These are phyloP conservation scores for Cenchrus americanus DNA, from an alignment of 176 grass and related monocot genomes.

Conservation along the genomic window DNA sequence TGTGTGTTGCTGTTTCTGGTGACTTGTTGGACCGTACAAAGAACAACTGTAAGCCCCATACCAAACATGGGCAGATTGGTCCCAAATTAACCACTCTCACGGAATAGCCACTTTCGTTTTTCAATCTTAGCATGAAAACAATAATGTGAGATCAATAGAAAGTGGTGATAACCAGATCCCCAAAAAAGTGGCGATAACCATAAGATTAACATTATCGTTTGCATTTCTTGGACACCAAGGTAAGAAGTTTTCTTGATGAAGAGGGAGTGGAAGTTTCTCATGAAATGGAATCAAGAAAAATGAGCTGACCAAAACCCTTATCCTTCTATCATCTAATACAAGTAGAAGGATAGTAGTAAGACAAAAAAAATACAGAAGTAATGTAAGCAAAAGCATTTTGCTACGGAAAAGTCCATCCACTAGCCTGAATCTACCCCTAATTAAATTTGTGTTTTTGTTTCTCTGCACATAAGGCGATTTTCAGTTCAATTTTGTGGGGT, in stretches of 20 bases:
- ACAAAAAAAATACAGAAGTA: background rate
- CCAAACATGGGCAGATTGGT: background rate
- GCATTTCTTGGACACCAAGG: slow-evolving; percentile 30
- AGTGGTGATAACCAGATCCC: background rate
- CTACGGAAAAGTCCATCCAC: background rate
- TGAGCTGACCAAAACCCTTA: background rate
- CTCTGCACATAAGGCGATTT: no score
- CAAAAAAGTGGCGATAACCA: background rate
- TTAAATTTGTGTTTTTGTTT: no score
- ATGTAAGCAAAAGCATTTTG: background rate
- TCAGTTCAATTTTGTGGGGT: no score
- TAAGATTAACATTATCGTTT: background rate
- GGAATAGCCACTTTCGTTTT: background rate
- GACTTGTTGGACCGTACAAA: no score
- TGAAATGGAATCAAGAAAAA: background rate
- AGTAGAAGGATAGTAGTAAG: background rate
- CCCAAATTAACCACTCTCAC: background rate
- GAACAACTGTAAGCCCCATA: no score
- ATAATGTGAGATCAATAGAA: slow-evolving; percentile 14
- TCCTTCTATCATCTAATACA: background rate
- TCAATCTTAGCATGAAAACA: background rate
- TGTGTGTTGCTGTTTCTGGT: background rate
- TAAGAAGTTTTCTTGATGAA: slow-evolving; percentile 24
- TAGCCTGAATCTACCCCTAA: no score
- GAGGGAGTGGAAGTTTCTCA: background rate